phyloP scores from a whole-genome alignment of 1,284 basidiomycete genomes.

The Peniophora sp. region DNA sequence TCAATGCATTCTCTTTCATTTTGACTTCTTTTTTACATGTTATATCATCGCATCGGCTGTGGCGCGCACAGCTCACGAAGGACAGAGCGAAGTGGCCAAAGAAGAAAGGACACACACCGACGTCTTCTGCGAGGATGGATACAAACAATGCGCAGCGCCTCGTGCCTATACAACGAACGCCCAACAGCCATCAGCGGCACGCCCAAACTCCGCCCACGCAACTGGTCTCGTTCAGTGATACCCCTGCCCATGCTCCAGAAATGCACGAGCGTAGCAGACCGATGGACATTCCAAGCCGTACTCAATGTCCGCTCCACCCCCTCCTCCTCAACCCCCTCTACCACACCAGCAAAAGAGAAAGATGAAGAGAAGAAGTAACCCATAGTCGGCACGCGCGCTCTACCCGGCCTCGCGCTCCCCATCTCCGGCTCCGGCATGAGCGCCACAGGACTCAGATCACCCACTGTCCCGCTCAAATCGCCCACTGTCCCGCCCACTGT shows the following conservation, averaged over 20 bases:
- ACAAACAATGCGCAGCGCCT: constrained; percentile 2
- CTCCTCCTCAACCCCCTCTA: constrained; percentile 1
- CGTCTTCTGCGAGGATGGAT: neutral
- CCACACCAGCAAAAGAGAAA: neutral
- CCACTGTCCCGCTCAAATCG: neutral
- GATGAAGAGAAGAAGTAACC: too few relatives aligned
- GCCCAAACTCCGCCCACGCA: too few relatives aligned
- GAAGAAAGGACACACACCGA: constrained; percentile 22
- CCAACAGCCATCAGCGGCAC: neutral
- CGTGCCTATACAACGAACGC: neutral
- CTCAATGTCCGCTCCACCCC: constrained; percentile 23
- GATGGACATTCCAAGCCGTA: constrained; percentile 24
- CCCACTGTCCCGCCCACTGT: too few relatives aligned
- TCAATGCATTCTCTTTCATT: constrained; percentile 1
- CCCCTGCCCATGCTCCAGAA: constrained; percentile 7
- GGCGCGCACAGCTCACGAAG: constrained; percentile 53
- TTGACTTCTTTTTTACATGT: constrained; percentile 14
- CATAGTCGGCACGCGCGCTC: constrained; percentile 26
- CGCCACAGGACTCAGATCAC: neutral
- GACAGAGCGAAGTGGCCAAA: constrained; percentile 59
- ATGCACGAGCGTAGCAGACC: constrained; percentile 17
- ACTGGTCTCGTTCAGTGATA: too few relatives aligned
- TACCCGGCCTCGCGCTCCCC: constrained; percentile 29
- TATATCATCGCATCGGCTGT: neutral
- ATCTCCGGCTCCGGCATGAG: too few relatives aligned